Evolutionary conservation across 2,329 filamentous ascomycete species (phyloP), one percentile per base, ranked within the genome.

Genomic region (Cordyceps cateniannulata): DNA sequence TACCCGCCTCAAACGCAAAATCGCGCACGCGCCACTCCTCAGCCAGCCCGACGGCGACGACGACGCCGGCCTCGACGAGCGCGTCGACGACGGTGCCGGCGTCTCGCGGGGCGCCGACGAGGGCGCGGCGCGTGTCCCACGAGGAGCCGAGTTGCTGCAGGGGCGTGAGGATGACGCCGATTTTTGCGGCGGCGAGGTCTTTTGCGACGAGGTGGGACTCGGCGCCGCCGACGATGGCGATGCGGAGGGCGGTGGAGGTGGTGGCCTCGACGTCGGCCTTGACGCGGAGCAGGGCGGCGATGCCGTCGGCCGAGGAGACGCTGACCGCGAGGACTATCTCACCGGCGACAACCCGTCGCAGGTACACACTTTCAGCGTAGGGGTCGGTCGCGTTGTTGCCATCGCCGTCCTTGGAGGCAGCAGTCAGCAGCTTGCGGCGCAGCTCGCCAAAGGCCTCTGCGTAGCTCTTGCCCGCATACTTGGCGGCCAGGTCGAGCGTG

Each of bases 1-100:
- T 82, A 1, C 85, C 86, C 0, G 86, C 86, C 50, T 83, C 71
- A 60, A 88, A 72, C 0, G 77, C 81, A 63, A 89, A 66, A 63
- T 88, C 83, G 32, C 85, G 76, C 3, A 87, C 77, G 56, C 83
- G 68, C 84, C 83, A 88, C 65, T 86, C 83, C 68, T 88, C 84
- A 47, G 80, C 76, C 5, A 86, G 76, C 0, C 85, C 83, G 25
- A 88, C 78, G 0, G 79, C 86, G 1, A 81, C 76, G 3, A 73
- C 68, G 0, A 88, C 85, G 2, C 85, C 85, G 0, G 85, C 85
- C 8, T 79, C 78, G 0, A 86, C 65, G 1, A 89, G 77, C 14
- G 67, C 70, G 63, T 88, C 84, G 5, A 86, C 73, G 0, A 79
- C 79, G 1, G 86, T 88, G 27, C 85, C 85, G 65, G 87, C 86